A percentile compares a stretch with the other conserved stretches of the same genome.
Evolutionary conservation across 1,284 basidiomycete genomes (phyloP).

Genomic region (Porphyrellus sp.): DNA sequence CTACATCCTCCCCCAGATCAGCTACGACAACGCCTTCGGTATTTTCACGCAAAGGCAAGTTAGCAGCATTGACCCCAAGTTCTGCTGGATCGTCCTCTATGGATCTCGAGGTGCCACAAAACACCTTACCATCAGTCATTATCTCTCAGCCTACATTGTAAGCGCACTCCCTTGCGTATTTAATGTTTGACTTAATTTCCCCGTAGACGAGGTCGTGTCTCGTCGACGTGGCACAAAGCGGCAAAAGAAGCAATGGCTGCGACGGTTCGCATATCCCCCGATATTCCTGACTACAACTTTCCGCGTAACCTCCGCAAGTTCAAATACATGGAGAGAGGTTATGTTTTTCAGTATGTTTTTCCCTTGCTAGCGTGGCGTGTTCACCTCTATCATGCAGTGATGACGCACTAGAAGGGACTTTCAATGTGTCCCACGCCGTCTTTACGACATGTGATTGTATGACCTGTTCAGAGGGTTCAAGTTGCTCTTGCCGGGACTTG

Average conservation of each 20-base stretch:
- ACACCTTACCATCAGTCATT: slow-evolving; percentile 17
- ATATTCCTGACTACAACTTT: slow-evolving; percentile 46
- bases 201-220: slow-evolving; percentile 32
- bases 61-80: slow-evolving; percentile 3
- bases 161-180: slow-evolving; percentile 2
- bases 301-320: slow-evolving; percentile 45
- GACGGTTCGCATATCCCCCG: slow-evolving; percentile 45
- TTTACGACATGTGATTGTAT: slow-evolving; percentile 36
- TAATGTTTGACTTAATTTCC: slow-evolving; percentile 1
- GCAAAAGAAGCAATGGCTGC: slow-evolving; percentile 41
- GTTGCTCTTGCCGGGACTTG: slow-evolving; percentile 35
- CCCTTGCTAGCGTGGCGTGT: neutral
- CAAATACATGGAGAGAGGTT: slow-evolving; percentile 50
- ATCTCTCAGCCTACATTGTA: slow-evolving; percentile 29
- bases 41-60: slow-evolving; percentile 10
- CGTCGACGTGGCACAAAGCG: slow-evolving; percentile 41
- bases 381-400: slow-evolving; percentile 17
- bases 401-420: slow-evolving; percentile 20
- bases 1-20: slow-evolving; percentile 15
- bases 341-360: slow-evolving; percentile 41
- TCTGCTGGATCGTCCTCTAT: slow-evolving; percentile 17
- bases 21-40: neutral
- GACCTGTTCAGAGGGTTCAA: slow-evolving; percentile 26
- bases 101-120: neutral
- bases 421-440: slow-evolving; percentile 20